Evolutionary conservation across 805 yeast genomes (phyloP).

Genomic region (Martiniozyma abietophila): DNA sequence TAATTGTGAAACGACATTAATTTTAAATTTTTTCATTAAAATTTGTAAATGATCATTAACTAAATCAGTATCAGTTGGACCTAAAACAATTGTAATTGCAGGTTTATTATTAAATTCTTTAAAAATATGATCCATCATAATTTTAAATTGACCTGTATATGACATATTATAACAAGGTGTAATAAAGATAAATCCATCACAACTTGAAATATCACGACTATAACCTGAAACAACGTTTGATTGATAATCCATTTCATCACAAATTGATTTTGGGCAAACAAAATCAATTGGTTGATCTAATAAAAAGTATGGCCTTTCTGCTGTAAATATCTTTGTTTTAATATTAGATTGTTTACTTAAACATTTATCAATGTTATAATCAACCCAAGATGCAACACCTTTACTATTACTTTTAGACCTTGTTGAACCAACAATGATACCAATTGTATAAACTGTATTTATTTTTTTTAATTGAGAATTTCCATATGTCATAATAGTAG

Average conservation of each 20-base stretch:
- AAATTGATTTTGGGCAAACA: neutral
- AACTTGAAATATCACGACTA: neutral
- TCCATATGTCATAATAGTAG: too few species aligned
- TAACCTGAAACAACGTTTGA: neutral
- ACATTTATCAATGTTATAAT: neutral
- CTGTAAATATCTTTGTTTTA: neutral
- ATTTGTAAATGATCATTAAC: neutral
- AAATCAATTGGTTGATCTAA: conserved; percentile 1
- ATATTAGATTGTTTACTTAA: neutral
- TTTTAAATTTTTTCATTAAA: neutral
- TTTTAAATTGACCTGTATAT: conserved; percentile 5
- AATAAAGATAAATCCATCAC: conserved; percentile 4
- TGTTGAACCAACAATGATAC: conserved; percentile 4
- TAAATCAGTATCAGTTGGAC: conserved; percentile 1
- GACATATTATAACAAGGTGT: conserved; percentile 5
- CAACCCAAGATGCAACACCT: conserved; percentile 6
- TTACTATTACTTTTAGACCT: conserved; percentile 1
- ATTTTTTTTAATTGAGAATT: too few species aligned
- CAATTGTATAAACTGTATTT: neutral
- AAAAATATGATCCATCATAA: conserved; percentile 4
- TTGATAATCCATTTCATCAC: neutral
- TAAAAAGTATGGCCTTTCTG: neutral
- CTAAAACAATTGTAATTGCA: neutral
- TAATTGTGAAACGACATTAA: neutral
- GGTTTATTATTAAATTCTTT: conserved; percentile 5